Evolutionary conservation across 2,329 filamentous ascomycete genomes (phyloP).

Genomic region (Ophiostoma pallidulum): DNA sequence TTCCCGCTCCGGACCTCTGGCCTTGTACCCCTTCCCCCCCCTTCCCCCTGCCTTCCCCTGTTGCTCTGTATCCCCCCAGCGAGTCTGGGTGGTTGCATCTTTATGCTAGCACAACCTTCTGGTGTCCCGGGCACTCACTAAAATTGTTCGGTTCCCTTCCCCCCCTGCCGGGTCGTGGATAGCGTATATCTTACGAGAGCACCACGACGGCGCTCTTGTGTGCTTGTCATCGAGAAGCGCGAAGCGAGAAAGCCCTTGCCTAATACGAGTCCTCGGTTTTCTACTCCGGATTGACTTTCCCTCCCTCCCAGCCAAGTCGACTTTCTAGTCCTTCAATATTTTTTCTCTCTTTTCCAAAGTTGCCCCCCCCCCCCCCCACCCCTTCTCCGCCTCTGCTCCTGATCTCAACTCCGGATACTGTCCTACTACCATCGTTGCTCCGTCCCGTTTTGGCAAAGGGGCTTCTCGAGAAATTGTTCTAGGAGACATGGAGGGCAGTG

Average conservation of each 20-base stretch:
- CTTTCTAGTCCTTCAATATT: neutral
- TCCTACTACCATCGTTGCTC: too few species aligned
- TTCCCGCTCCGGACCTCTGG: neutral
- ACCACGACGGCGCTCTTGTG: neutral
- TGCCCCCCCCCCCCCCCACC: too few species aligned
- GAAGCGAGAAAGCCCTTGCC: too few species aligned
- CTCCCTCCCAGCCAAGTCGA: too few species aligned
- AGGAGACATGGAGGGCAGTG: too few species aligned
- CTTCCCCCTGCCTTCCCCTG: neutral
- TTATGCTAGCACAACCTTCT: neutral
- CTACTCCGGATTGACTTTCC: too few species aligned
- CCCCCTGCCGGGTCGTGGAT: neutral
- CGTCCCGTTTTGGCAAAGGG: too few species aligned
- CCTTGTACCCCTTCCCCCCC: neutral
- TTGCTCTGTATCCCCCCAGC: neutral
- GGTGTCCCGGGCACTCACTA: neutral
- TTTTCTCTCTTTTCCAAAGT: neutral
- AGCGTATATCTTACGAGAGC: neutral
- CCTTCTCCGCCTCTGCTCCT: too few species aligned
- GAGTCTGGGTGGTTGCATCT: constrained; percentile 12
- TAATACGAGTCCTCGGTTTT: too few species aligned
- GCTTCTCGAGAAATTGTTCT: too few species aligned
- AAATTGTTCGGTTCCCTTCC: neutral
- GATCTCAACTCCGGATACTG: too few species aligned
- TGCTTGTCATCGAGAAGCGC: too few species aligned